Percentiles rank a stretch among this genome's conserved stretches.
Conservation (phyloP, 2,329 filamentous ascomycete genomes). For the Cercospora berteroae region DNA sequence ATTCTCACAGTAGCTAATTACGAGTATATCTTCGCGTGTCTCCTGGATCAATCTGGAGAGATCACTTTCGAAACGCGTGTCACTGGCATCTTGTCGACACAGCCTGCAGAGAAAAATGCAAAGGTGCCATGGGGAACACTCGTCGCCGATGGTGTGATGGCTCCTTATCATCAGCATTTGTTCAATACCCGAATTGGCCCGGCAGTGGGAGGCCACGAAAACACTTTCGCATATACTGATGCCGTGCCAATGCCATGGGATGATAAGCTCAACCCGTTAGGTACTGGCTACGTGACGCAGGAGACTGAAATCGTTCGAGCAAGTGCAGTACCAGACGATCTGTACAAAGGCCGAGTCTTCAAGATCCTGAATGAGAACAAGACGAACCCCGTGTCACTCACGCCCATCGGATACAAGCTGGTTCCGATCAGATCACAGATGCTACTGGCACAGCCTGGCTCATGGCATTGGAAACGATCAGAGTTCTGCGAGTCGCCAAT, state of each 20-base stretch:
- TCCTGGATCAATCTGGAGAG: conserved; percentile 67
- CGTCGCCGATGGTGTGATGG: conserved; percentile 67
- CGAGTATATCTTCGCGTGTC: conserved; percentile 65
- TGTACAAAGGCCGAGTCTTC: conserved; percentile 46
- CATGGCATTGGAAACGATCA: conserved; percentile 57
- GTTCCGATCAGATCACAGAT: conserved; percentile 50
- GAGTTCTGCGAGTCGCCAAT: conserved; percentile 59
- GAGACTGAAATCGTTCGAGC: conserved; percentile 50
- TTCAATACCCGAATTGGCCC: conserved; percentile 57
- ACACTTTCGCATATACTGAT: conserved; percentile 53
- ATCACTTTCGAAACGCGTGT: conserved; percentile 66
- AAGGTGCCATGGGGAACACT: conserved; percentile 66
- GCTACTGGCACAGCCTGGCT: conserved; percentile 53
- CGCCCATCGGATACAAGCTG: conserved; percentile 52
- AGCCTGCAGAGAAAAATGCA: conserved; percentile 64
- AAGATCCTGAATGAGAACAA: conserved; percentile 49
- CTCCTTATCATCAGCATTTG: conserved; percentile 72
- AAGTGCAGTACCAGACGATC: conserved; percentile 51
- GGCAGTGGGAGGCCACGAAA: conserved; percentile 46
- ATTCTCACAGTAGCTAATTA: conserved; percentile 66
- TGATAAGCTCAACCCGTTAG: conserved; percentile 55
- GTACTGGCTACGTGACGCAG: conserved; percentile 48
- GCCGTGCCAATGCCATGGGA: conserved; percentile 56
- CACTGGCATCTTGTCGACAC: conserved; percentile 65
- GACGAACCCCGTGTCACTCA: conserved; percentile 48